Evolutionary conservation across 106 monocot species (phyloP).

Genomic region (Narthecium ossifragum): DNA sequence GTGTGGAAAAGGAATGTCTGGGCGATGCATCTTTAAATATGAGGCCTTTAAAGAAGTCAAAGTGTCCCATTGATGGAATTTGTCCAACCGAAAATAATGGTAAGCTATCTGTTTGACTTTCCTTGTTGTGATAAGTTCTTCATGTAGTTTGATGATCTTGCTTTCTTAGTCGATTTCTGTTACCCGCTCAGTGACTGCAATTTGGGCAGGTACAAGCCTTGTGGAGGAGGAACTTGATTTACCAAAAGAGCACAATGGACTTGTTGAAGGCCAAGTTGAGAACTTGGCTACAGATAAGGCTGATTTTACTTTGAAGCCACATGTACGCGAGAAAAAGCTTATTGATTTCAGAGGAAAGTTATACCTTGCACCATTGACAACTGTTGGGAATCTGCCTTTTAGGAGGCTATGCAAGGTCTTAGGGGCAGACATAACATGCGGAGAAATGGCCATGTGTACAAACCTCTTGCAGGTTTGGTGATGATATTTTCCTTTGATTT

Average conservation of each 20-base stretch:
- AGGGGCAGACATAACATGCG: conserved; percentile 93
- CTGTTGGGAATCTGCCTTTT: conserved; percentile 97
- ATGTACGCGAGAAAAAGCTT: conserved; percentile 68
- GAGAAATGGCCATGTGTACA: conserved; percentile 98
- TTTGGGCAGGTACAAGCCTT: conserved; percentile 12
- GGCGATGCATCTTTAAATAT: conserved; percentile 22
- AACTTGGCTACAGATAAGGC: conserved; percentile 20
- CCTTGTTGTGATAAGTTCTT: no score
- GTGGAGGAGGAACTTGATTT: conserved; percentile 14
- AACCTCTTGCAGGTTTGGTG: conserved; percentile 80
- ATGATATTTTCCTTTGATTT: neutral
- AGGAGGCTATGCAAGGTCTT: conserved; percentile 79
- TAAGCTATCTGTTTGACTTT: conserved; percentile 9
- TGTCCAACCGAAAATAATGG: conserved; percentile 24
- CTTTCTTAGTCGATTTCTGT: no score
- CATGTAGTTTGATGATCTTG: no score
- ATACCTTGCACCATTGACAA: conserved; percentile 91
- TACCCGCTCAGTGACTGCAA: no score
- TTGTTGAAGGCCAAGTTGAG: conserved; percentile 12
- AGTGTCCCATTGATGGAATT: conserved; percentile 31
- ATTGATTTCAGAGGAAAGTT: conserved; percentile 92
- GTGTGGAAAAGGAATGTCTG: conserved; percentile 23
- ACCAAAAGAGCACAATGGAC: neutral
- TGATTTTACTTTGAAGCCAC: conserved; percentile 33
- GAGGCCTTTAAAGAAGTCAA: conserved; percentile 64